Conservation (phyloP, 805 yeast genomes). For the Ogataea populi-albae region DNA sequence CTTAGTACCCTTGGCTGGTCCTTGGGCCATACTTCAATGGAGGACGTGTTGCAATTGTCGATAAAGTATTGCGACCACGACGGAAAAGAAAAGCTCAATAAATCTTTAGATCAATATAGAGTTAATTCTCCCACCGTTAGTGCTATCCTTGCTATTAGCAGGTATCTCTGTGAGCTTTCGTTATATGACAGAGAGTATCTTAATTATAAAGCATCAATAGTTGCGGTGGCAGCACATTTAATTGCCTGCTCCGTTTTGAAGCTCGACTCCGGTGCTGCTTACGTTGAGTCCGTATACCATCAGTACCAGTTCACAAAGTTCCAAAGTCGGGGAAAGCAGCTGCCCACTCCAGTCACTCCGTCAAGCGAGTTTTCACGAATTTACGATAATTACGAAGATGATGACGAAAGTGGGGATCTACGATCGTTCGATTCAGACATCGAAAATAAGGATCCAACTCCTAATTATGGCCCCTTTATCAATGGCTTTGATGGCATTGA, state of each 20-base stretch:
- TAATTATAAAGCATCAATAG: constrained; percentile 40
- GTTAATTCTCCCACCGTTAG: constrained; percentile 38
- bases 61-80: constrained; percentile 36
- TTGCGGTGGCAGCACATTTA: constrained; percentile 51
- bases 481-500: constrained; percentile 43
- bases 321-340: constrained; percentile 10
- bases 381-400: constrained; percentile 14
- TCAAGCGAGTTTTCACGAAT: constrained; percentile 18
- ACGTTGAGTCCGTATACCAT: constrained; percentile 27
- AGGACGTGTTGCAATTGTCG: constrained; percentile 46
- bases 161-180: constrained; percentile 55
- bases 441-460: constrained; percentile 40
- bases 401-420: constrained; percentile 11
- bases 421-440: constrained; percentile 19
- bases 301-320: constrained; percentile 13
- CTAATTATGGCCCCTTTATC: constrained; percentile 46
- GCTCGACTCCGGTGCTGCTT: constrained; percentile 41
- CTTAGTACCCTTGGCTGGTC: constrained; percentile 40
- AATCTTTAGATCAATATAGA: constrained; percentile 28
- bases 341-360: constrained; percentile 28
- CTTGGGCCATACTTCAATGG: constrained; percentile 46
- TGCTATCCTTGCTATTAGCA: constrained; percentile 53
- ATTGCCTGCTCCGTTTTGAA: constrained; percentile 54
- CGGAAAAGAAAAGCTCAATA: constrained; percentile 27
- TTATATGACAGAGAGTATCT: constrained; percentile 47